Base-by-base conservation (phyloP, 306 rosid genomes). In the Quercus wislizeni region DNA sequence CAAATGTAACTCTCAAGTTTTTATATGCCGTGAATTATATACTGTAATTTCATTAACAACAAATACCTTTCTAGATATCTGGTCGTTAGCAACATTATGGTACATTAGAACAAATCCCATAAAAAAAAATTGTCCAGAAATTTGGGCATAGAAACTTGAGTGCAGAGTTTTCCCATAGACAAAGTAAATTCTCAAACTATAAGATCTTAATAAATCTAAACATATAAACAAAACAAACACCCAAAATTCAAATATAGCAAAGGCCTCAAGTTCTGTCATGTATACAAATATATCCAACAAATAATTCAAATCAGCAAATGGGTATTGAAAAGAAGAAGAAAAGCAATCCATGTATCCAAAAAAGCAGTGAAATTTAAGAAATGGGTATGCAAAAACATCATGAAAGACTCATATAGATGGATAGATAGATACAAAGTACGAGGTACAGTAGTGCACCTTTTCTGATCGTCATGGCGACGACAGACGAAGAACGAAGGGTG, bases 381-480 rank as follows among this genome's bases (percentile, higher is more conserved):
- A 10, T 23, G 52, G 23, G 25, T 33, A 68, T 19, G 52, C 3
- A 18, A 35, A 4, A 19, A 7, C 38, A 4, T 19, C 52, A n/a
- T 19, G 0, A 19, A 35, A 67, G 9, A 68, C 4, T 25, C 17
- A 9, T 8, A 33, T 4, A 35, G 25, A 63, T 15, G 0, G 2
- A 2, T 18, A 1, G 25, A 35, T 9, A 33, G 33, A 18, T 1
- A 46, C 49, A 67, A 27, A 63, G 38, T 19, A 33, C 1, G 20
- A 6, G 30, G 5, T 33, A 18, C 0, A 5, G 52, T 33, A 38
- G 7, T 7, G 73, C 11, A 92, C 98, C 98, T 89, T 79, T 87
- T 94, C 59, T 94, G 97, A 21, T 92, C 97, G 55, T 94, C 98
- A 85, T 94, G 98, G 54, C 97, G 97, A 87, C 97, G 97, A 83